Percentiles rank a stretch among this genome's conserved stretches.
Evolutionary conservation across 2,329 filamentous ascomycete genomes (phyloP).

Genomic region (Colletotrichum sp.): DNA sequence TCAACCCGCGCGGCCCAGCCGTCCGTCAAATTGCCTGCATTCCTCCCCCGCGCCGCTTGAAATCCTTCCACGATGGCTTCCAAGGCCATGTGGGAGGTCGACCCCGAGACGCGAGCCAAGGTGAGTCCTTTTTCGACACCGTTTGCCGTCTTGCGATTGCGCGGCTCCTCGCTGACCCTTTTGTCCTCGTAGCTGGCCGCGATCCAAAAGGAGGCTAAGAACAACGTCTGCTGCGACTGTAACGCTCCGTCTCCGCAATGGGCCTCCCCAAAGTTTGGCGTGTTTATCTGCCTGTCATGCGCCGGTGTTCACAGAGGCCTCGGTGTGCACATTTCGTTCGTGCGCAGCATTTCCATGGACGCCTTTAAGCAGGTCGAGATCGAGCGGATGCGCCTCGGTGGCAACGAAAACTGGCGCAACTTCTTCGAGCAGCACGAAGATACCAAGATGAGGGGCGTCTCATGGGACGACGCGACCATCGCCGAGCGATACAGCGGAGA

Average conservation of each 20-base stretch:
- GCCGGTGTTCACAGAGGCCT: constrained; percentile 93
- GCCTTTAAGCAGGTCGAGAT: constrained; percentile 95
- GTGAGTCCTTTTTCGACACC: constrained; percentile 49
- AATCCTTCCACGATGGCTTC: constrained; percentile 57
- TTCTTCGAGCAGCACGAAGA: constrained; percentile 82
- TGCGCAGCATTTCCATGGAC: constrained; percentile 98
- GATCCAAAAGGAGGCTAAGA: constrained; percentile 88
- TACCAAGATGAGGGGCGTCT: constrained; percentile 69
- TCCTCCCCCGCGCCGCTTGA: not conserved
- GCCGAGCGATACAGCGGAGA: constrained; percentile 89
- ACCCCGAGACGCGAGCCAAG: constrained; percentile 96
- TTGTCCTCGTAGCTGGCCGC: constrained; percentile 71
- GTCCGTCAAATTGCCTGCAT: not conserved
- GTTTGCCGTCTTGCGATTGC: not conserved
- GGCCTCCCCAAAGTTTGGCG: constrained; percentile 96
- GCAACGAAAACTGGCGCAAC: constrained; percentile 84
- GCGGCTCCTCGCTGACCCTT: constrained; percentile 2
- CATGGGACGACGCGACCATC: constrained; percentile 88
- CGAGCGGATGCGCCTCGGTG: constrained; percentile 89
- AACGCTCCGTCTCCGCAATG: constrained; percentile 96
- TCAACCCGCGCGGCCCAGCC: not conserved
- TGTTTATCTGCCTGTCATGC: constrained; percentile 98
- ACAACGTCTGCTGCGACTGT: constrained; percentile 94
- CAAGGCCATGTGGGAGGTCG: constrained; percentile 97
- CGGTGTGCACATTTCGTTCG: constrained; percentile 98